phyloP scores from a whole-genome alignment of 192 early-diverging fungal species.

The Coemansia sp. region DNA sequence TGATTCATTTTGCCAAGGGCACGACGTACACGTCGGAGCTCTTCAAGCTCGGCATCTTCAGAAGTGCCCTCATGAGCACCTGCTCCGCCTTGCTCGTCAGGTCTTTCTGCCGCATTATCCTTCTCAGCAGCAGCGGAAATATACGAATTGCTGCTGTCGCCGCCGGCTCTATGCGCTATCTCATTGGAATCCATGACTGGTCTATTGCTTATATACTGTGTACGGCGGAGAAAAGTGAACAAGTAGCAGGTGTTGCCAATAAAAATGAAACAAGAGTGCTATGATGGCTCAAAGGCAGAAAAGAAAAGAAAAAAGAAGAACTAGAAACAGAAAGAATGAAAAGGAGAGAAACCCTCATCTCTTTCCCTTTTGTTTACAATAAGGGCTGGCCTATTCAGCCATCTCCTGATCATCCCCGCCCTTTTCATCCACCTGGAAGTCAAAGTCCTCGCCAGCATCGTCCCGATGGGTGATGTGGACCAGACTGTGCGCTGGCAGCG shows the following conservation, averaged over 20 bases:
- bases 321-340: background rate
- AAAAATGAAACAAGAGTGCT: background rate
- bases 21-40: conserved; percentile 45
- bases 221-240: no score
- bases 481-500: conserved; percentile 59
- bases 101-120: background rate
- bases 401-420: conserved; percentile 34
- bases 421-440: conserved; percentile 39
- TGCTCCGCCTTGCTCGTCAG: background rate
- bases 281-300: background rate
- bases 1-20: conserved; percentile 50
- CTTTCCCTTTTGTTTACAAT: background rate
- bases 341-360: background rate
- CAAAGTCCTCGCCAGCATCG: conserved; percentile 32
- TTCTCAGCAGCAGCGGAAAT: no score
- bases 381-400: conserved; percentile 6
- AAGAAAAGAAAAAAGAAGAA: conserved; percentile 3
- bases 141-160: conserved; percentile 1
- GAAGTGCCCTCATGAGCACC: background rate
- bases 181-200: background rate
- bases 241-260: background rate
- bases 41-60: conserved; percentile 36
- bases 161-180: background rate
- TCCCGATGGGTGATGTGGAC: conserved; percentile 53
- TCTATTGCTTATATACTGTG: background rate